These are phyloP conservation scores for Arabidopsis lyrata DNA, from an alignment of 441 rosid genomes.

Conservation along the genomic window DNA sequence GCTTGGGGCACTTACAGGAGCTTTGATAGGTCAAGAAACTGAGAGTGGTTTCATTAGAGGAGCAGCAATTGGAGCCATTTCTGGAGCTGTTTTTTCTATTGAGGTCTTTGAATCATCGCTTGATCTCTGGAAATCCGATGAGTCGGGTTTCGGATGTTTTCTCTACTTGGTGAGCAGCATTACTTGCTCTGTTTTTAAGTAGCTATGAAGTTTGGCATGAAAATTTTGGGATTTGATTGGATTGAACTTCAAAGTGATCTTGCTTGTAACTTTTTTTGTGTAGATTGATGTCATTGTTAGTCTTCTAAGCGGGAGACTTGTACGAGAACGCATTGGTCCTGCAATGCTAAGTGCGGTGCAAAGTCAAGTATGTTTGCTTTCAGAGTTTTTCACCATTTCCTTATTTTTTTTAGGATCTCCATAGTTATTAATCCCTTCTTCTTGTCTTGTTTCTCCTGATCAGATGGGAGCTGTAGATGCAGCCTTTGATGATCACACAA, in stretches of 20 bases:
- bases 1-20: slow-evolving; percentile 96
- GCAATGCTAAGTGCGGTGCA: slow-evolving; percentile 99
- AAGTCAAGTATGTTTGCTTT: slow-evolving; percentile 69
- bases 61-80: slow-evolving; percentile 95
- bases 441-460: slow-evolving; percentile 16
- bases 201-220: not conserved
- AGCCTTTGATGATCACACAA: slow-evolving; percentile 68
- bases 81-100: slow-evolving; percentile 97
- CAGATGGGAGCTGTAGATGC: slow-evolving; percentile 94
- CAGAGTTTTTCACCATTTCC: not conserved
- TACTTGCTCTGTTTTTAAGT: slow-evolving; percentile 13
- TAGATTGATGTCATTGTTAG: slow-evolving; percentile 97
- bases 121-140: slow-evolving; percentile 90
- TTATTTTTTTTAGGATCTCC: not conserved
- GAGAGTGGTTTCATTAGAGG: slow-evolving; percentile 98
- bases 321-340: slow-evolving; percentile 92
- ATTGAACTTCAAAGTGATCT: slow-evolving; percentile 8
- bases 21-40: slow-evolving; percentile 97
- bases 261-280: not conserved
- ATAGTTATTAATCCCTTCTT: slow-evolving; percentile 10
- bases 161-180: slow-evolving; percentile 80
- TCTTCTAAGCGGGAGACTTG: slow-evolving; percentile 96
- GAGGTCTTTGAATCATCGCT: slow-evolving; percentile 97
- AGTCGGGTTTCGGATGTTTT: slow-evolving; percentile 82
- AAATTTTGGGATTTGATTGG: not conserved